Percentiles rank a stretch among this genome's conserved stretches.
Conservation (phyloP, 345 rosid genomes). For the Acer campestre region DNA sequence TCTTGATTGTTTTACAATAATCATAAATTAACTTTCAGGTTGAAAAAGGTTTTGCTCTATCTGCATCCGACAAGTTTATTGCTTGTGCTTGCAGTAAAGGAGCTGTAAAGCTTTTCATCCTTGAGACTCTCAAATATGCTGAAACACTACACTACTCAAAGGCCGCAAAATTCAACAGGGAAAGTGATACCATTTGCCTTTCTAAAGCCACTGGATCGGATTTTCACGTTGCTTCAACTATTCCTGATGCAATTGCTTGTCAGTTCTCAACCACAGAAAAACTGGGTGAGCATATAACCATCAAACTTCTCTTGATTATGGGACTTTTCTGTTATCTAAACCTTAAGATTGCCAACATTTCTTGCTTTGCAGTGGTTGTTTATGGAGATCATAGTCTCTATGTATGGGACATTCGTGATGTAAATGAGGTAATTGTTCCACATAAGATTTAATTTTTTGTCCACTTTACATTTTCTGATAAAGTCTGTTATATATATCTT, state of each 20-base stretch:
- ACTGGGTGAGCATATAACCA: conserved; percentile 51
- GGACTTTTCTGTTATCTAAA: conserved; percentile 1
- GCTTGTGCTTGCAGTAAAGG: conserved; percentile 88
- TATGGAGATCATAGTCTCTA: conserved; percentile 75
- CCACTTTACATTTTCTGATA: conserved; percentile 10
- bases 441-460: neutral
- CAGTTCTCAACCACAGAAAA: conserved; percentile 66
- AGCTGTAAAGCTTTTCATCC: conserved; percentile 50
- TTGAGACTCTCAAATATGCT: conserved; percentile 42
- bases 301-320: neutral
- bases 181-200: conserved; percentile 23
- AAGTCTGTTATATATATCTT: neutral
- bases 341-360: conserved; percentile 17
- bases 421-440: conserved; percentile 52
- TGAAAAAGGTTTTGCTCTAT: conserved; percentile 68
- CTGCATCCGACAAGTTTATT: conserved; percentile 60
- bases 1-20: conserved; percentile 6
- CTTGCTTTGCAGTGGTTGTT: conserved; percentile 61
- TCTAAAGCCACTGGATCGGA: conserved; percentile 25
- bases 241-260: conserved; percentile 84
- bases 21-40: conserved; percentile 53
- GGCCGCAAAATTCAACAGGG: conserved; percentile 38
- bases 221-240: conserved; percentile 26
- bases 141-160: conserved; percentile 56
- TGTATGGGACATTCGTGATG: conserved; percentile 70